A percentile compares a stretch with the other conserved stretches of the same genome.
Evolutionary conservation across 78 protist genomes (phyloP).

Genomic region (Cavenderia fasciculata): DNA sequence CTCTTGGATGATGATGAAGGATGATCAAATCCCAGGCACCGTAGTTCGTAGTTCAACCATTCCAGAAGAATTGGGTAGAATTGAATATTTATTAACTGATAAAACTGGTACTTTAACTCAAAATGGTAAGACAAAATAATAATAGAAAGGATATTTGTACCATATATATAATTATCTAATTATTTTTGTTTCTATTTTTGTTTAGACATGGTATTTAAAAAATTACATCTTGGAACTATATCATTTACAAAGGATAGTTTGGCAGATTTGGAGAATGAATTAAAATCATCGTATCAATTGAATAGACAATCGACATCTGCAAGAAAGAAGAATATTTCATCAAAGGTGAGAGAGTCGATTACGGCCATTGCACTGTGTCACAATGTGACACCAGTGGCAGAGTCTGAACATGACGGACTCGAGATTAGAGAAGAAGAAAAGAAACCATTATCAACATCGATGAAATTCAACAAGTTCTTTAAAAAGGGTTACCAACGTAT

Average conservation of each 20-base stretch:
- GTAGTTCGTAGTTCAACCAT: constrained; percentile 92
- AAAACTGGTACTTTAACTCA: constrained; percentile 99
- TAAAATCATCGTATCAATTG: constrained; percentile 4
- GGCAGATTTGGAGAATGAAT: constrained; percentile 61
- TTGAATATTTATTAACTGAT: constrained; percentile 96
- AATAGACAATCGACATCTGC: not conserved
- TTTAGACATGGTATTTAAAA: constrained; percentile 89
- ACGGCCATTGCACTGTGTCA: constrained; percentile 96
- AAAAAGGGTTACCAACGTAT: too few species aligned
- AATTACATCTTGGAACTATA: constrained; percentile 88
- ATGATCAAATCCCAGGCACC: constrained; percentile 80
- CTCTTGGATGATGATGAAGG: constrained; percentile 71
- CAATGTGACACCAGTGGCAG: constrained; percentile 95
- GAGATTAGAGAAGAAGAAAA: constrained; percentile 12
- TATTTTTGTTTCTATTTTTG: not conserved
- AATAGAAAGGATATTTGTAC: not conserved
- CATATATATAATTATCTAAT: not conserved
- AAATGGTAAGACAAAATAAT: constrained; percentile 70
- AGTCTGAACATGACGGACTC: not conserved
- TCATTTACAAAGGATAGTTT: constrained; percentile 81
- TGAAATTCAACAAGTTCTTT: not conserved
- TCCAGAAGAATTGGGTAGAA: constrained; percentile 98
- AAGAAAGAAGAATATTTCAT: constrained; percentile 3
- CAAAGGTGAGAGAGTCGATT: constrained; percentile 73
- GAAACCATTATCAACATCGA: not conserved